These are phyloP conservation scores for Pouteria glomerata DNA, from an alignment of 148 eudicot genomes.

Conservation along the genomic window DNA sequence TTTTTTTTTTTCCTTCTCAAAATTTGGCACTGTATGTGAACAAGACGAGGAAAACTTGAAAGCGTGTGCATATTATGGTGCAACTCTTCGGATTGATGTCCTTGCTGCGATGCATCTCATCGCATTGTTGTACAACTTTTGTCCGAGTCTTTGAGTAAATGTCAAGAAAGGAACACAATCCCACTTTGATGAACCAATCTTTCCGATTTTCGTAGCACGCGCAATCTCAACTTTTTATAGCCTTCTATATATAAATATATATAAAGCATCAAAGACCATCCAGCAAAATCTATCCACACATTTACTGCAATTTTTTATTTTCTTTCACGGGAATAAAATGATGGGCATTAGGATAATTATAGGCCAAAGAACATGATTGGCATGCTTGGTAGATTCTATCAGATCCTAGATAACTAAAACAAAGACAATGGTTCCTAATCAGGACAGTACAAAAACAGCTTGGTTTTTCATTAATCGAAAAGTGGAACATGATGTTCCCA, in stretches of 20 bases:
- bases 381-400: conserved; percentile 7
- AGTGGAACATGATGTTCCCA: not conserved
- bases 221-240: conserved; percentile 16
- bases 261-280: not conserved
- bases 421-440: not conserved
- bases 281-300: not conserved
- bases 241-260: not conserved
- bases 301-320: not conserved
- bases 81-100: too few species aligned
- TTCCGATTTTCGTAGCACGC: conserved; percentile 26
- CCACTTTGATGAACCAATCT: not conserved
- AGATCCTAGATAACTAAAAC: not conserved
- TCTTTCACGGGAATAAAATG: not conserved
- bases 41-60: too few species aligned
- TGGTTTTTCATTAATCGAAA: not conserved
- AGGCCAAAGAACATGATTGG: not conserved
- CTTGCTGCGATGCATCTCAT: too few species aligned
- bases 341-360: not conserved
- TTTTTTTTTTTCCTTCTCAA: too few species aligned
- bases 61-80: too few species aligned
- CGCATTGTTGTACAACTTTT: too few species aligned
- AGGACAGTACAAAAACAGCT: not conserved
- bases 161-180: conserved; percentile 19
- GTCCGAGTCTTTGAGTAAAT: conserved; percentile 18
- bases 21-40: too few species aligned